A percentile compares a stretch with the other conserved stretches of the same genome.
phyloP scores from a whole-genome alignment of 2,329 filamentous ascomycete genomes.

The Exophiala bonariae region DNA sequence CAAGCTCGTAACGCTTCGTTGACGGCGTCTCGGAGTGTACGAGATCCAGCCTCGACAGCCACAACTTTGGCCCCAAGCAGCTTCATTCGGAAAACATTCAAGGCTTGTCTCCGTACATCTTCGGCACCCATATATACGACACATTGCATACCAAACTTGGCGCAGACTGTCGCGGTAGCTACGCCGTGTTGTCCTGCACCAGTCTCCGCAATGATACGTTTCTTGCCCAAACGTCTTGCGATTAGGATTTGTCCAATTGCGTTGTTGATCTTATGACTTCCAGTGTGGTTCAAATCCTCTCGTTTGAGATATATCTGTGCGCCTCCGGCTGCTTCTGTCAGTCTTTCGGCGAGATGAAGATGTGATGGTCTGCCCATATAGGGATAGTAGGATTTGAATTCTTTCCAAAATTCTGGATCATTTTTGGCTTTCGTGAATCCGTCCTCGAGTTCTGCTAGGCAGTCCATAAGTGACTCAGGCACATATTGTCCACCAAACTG shows the following conservation, averaged over 20 bases:
- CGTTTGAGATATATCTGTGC: conserved; percentile 98
- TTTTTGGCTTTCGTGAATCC: conserved; percentile 87
- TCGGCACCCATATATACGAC: conserved; percentile 98
- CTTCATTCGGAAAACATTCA: conserved; percentile 99
- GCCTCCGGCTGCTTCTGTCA: conserved; percentile 86
- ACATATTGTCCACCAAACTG: conserved; percentile 98
- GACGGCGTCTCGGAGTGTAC: conserved; percentile 81
- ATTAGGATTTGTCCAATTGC: conserved; percentile 90
- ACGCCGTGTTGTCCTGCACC: conserved; percentile 98
- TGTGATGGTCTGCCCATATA: conserved; percentile 96
- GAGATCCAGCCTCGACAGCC: conserved; percentile 85
- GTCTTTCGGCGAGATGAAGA: conserved; percentile 80
- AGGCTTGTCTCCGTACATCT: conserved; percentile 90
- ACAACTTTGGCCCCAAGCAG: conserved; percentile 90
- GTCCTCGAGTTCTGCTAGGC: conserved; percentile 81
- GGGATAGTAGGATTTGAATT: conserved; percentile 91
- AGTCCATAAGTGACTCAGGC: conserved; percentile 97
- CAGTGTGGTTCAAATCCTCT: conserved; percentile 96
- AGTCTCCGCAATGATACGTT: conserved; percentile 95
- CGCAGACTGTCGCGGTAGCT: conserved; percentile 93
- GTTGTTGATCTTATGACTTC: conserved; percentile 99
- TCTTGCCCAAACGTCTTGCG: conserved; percentile 85
- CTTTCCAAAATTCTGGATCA: conserved; percentile 93
- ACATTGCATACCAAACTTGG: conserved; percentile 97
- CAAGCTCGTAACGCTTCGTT: conserved; percentile 94